Base-by-base conservation (phyloP, 1,139 yeast genomes). In the Diutina pseudorugosa region DNA sequence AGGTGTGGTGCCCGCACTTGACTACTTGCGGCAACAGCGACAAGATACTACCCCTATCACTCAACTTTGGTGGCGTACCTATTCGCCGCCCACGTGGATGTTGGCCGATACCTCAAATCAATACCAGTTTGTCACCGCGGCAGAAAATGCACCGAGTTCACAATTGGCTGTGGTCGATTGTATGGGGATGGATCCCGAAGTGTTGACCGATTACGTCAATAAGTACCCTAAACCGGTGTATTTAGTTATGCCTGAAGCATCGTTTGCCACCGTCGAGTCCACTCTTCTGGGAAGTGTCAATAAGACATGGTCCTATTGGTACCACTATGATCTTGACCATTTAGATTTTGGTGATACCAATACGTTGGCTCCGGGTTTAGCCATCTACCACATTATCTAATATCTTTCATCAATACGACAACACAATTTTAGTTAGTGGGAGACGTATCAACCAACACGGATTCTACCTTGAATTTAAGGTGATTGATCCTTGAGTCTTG, bases 51-150 rank as follows among this genome's bases (percentile, higher is more conserved):
- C 52, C 2, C 52, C 47, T 1, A 59, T 62, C 3, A 59, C 77
- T 0, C 79, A 83, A 43, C 62, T 89, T 1, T 93, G 95, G 93
- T 93, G 98, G 97, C 82, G 91, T 63, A 89, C 97, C 0, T 93
- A 91, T 61, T 77, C 90, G 1, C 98, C 98, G 0, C 98, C 98
- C 0, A 76, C 88, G 2, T 91, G 96, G 95, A 63, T 91, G 54
- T 68, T 88, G 51, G 87, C 85, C 2, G 71, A 70, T 52, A 44
- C 51, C 0, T 47, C 57, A 0, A 53, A 58, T 25, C 53, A 61
- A 0, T 52, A 60, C 6, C 62, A 63, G 51, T 61, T 63, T 49
- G 51, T 64, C n/a, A 59, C 58, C 12, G 61, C 61, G 7, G 12
- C 11, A 61, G 55, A 6, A 19, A 43, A 8, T 16, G 2, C 25